A percentile compares a stretch with the other conserved stretches of the same genome.
These are phyloP conservation scores for Salix dunnii DNA, from an alignment of 345 rosid genomes.

Conservation along the genomic window DNA sequence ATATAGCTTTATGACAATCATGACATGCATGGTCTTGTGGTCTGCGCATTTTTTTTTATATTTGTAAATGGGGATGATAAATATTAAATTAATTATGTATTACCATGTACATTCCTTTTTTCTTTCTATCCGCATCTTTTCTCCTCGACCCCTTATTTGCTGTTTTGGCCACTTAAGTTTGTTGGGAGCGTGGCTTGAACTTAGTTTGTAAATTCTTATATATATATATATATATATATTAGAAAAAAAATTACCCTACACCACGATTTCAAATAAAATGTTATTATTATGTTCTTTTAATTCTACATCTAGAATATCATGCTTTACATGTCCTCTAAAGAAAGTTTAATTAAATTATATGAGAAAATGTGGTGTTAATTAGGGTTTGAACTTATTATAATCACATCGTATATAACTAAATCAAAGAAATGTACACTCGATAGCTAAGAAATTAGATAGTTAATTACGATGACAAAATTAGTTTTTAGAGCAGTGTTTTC, in stretches of 20 bases:
- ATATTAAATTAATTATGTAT: not conserved
- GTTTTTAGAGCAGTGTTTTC: too few species aligned
- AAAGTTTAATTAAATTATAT: too few species aligned
- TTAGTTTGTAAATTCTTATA: too few species aligned
- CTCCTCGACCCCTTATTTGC: not conserved
- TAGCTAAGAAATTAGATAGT: too few species aligned
- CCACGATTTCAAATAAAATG: too few species aligned
- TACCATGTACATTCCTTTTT: not conserved
- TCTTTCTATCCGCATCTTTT: not conserved
- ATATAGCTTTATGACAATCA: constrained; percentile 25
- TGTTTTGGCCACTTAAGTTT: too few species aligned
- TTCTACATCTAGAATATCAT: not conserved
- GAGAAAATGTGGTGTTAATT: not conserved
- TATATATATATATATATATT: too few species aligned
- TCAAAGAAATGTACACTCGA: not conserved
- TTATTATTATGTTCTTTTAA: too few species aligned
- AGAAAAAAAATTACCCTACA: too few species aligned
- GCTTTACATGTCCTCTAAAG: too few species aligned
- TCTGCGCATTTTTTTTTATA: not conserved
- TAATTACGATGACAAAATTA: too few species aligned
- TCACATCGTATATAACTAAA: not conserved
- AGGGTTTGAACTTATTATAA: not conserved
- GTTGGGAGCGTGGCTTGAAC: too few species aligned
- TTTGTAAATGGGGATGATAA: not conserved
- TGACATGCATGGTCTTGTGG: constrained; percentile 23